These are phyloP conservation scores for Auricularia sp. DNA, from an alignment of 768 basidiomycete species.

Conservation along the genomic window DNA sequence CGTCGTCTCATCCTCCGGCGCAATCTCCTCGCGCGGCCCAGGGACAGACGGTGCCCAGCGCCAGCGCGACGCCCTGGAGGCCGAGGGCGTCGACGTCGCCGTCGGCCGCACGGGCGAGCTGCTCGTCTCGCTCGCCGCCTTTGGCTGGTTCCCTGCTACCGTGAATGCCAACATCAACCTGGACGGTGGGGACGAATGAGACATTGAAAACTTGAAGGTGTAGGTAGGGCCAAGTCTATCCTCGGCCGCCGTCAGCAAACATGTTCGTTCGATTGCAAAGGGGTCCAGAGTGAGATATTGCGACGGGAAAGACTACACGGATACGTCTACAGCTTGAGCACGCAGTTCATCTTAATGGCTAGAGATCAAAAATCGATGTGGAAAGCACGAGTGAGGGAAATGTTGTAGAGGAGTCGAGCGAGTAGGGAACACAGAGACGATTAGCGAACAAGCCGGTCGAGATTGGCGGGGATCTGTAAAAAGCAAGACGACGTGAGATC, in stretches of 20 bases:
- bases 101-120: neutral
- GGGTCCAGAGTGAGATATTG: too few relatives aligned
- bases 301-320: too few relatives aligned
- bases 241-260: too few relatives aligned
- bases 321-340: too few relatives aligned
- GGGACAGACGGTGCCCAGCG: slow-evolving; percentile 68
- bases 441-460: neutral
- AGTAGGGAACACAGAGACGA: neutral
- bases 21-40: slow-evolving; percentile 75
- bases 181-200: too few relatives aligned
- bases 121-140: neutral
- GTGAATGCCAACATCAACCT: neutral
- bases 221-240: neutral
- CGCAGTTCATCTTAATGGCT: too few relatives aligned
- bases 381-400: too few relatives aligned
- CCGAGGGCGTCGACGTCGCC: slow-evolving; percentile 70
- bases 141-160: neutral
- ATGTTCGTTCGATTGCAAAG: too few relatives aligned
- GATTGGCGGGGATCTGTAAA: too few relatives aligned
- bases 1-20: slow-evolving; percentile 58
- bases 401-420: too few relatives aligned
- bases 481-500: neutral
- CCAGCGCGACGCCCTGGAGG: slow-evolving; percentile 66
- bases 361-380: too few relatives aligned
- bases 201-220: too few relatives aligned